Evolutionary conservation across 1,284 basidiomycete species (phyloP), one percentile per base, ranked within the genome.

Genomic region (Irpex lacteus): DNA sequence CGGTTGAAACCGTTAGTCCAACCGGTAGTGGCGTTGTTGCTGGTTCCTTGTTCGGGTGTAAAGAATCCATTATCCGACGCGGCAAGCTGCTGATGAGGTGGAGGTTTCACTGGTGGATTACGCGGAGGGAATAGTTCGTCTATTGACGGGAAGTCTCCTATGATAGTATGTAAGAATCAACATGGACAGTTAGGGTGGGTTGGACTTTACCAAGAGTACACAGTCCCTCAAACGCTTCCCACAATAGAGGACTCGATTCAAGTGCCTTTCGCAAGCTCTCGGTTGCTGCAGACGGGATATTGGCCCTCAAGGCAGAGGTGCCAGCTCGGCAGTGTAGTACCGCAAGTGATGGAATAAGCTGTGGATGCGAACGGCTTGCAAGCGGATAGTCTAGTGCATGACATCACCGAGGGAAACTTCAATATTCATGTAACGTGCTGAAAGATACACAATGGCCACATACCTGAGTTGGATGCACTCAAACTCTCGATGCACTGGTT

Each of bases 161-260:
- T 6, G 67, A 54, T 64, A 5, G 59, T 59, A 63, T 65, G 44
- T 61, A 66, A 75, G 65, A 68, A 63, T 60, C 63, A 59, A 56
- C 56, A 34, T 37, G 36, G 60, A 40, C 36, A 6, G 49, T 26
- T 54, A 60, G 49, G 50, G 8, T 52, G 55, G 18, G 11, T 15
- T 15, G 55, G 59, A 36, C 57, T 81, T 84, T 68, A 94, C 96
- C 95, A 49, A 94, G 78, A 60, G 86, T 79, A 74, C 95, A 98
- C 34, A 98, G 77, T 0, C 93, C 95, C 68, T 94, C 92, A 73
- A 96, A 94, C 0, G 96, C 96, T 75, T 98, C 96, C 95, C 95
- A 98, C 57, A 96, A 77, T 77, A 94, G 87, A 21, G 93, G 92
- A 74, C 95, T 90, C 57, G 90, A 76, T 13, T 78, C 75, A 62